Conservation (phyloP, 345 rosid species). For the Rhodamnia argentea region DNA sequence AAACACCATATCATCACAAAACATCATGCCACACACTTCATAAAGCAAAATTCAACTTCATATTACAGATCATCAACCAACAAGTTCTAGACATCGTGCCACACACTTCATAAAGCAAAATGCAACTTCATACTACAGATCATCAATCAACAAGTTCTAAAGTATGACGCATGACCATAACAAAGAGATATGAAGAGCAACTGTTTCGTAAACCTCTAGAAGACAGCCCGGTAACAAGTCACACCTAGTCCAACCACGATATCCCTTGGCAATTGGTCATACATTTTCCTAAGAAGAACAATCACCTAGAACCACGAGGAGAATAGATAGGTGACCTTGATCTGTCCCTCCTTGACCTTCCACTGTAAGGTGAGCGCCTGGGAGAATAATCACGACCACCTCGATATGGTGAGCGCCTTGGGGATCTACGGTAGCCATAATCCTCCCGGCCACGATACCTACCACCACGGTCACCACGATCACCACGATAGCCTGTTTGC, state of each 20-base stretch:
- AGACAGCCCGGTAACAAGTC: neutral
- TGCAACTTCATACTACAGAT: neutral
- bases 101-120: neutral
- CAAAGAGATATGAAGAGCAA: neutral
- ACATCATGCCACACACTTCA: neutral
- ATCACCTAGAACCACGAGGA: constrained; percentile 25
- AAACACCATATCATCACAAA: neutral
- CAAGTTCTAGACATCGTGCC: neutral
- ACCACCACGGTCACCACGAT: constrained; percentile 46
- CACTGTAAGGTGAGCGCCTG: constrained; percentile 51
- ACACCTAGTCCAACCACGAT: neutral
- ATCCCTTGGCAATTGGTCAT: neutral
- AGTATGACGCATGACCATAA: neutral
- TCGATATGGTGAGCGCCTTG: constrained; percentile 67
- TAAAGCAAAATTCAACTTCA: neutral
- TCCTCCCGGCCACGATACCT: constrained; percentile 59
- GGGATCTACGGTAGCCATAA: constrained; percentile 50
- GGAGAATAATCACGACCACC: constrained; percentile 68
- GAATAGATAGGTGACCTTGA: constrained; percentile 46
- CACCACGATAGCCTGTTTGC: constrained; percentile 39
- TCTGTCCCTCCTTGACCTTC: constrained; percentile 78
- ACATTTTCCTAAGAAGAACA: neutral
- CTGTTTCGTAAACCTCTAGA: neutral
- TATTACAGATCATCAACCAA: no score
- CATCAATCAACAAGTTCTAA: neutral